These are phyloP conservation scores for Venturiaceae sp. DNA, from an alignment of 2,329 filamentous ascomycete genomes.

Conservation along the genomic window DNA sequence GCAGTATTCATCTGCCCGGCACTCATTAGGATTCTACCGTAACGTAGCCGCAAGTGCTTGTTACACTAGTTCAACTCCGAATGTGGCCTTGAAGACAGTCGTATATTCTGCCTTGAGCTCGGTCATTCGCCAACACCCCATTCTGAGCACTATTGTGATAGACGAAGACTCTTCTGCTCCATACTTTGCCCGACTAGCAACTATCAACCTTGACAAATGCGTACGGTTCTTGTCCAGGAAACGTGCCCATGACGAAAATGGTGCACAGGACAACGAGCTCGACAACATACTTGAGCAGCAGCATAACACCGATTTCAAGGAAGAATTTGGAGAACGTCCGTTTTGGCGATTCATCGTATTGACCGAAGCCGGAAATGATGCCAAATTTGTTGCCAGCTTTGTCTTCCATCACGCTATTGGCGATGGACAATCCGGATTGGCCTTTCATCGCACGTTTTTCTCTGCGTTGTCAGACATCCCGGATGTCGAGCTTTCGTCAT, in stretches of 20 bases:
- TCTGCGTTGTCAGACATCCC: slow-evolving; percentile 20
- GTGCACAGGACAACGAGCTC: slow-evolving; percentile 28
- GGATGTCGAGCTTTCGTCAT: not conserved
- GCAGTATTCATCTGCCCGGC: slow-evolving; percentile 32
- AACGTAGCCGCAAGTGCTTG: slow-evolving; percentile 32
- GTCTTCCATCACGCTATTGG: slow-evolving; percentile 39
- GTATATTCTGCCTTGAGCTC: slow-evolving; percentile 25
- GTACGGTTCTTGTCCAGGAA: slow-evolving; percentile 14
- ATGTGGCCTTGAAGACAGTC: slow-evolving; percentile 14
- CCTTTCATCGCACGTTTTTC: slow-evolving; percentile 35
- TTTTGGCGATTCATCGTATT: slow-evolving; percentile 37
- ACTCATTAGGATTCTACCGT: slow-evolving; percentile 32
- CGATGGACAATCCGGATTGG: slow-evolving; percentile 35
- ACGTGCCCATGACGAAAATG: not conserved
- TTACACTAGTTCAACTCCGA: slow-evolving; percentile 20
- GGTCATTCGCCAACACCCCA: slow-evolving; percentile 30
- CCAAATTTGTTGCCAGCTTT: slow-evolving; percentile 34
- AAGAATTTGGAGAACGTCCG: slow-evolving; percentile 21
- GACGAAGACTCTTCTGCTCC: slow-evolving; percentile 29
- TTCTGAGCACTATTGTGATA: slow-evolving; percentile 32
- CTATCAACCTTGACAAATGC: slow-evolving; percentile 29
- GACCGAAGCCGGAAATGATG: not conserved
- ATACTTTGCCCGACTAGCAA: slow-evolving; percentile 34
- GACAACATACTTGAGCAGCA: slow-evolving; percentile 30
- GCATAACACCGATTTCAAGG: slow-evolving; percentile 24